phyloP scores from a whole-genome alignment of 371 early-diverging fungal species.

The Rhizopus delemar region DNA sequence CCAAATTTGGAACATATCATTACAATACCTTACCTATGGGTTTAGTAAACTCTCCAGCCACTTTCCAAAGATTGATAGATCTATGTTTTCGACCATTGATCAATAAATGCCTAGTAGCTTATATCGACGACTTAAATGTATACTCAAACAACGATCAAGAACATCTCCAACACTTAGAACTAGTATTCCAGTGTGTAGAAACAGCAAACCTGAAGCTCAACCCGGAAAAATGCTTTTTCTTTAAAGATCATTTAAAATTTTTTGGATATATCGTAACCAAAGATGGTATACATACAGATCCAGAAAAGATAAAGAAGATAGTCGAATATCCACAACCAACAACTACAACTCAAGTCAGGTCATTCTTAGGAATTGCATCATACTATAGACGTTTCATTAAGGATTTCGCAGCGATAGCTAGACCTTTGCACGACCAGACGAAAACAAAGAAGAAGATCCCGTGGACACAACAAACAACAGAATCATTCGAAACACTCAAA shows the following conservation, averaged over 20 bases:
- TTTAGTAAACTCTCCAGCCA: too few relatives aligned
- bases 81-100: too few relatives aligned
- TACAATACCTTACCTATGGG: too few relatives aligned
- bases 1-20: conserved; percentile 47
- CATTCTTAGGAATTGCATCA: conserved; percentile 25
- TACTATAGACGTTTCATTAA: conserved; percentile 38
- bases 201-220: conserved; percentile 19
- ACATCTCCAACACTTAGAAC: conserved; percentile 37
- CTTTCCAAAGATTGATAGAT: too few relatives aligned
- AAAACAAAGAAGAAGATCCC: conserved; percentile 3
- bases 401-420: conserved; percentile 30
- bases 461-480: too few relatives aligned
- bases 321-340: conserved; percentile 21
- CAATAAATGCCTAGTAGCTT: too few relatives aligned
- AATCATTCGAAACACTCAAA: too few relatives aligned
- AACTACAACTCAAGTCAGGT: conserved; percentile 28
- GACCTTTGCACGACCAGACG: conserved; percentile 40
- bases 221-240: too few relatives aligned
- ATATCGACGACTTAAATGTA: conserved; percentile 26
- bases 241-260: conserved; percentile 12
- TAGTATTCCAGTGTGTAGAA: conserved; percentile 32
- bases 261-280: conserved; percentile 34
- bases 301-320: neutral
- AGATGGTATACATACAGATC: neutral
- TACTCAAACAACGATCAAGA: conserved; percentile 44